A percentile compares a stretch with the other conserved stretches of the same genome.
Evolutionary conservation across 208 protist species (phyloP).

Genomic region (Crithidia expoeki): DNA sequence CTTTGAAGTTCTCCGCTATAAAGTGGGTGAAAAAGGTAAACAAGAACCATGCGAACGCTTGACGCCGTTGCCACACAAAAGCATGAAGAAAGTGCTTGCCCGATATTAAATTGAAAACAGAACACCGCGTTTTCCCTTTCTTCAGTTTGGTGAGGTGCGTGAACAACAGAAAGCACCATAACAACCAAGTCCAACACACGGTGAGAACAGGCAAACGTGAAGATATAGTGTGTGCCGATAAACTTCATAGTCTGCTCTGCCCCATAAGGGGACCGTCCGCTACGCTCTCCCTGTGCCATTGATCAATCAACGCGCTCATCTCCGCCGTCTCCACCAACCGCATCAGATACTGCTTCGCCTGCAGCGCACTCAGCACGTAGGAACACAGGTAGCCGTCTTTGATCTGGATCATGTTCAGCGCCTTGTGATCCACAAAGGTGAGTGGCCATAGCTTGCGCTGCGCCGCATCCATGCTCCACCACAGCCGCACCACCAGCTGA

Average conservation of each 20-base stretch:
- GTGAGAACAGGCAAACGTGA: no score
- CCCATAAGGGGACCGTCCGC: neutral
- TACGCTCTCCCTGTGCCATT: conserved; percentile 21
- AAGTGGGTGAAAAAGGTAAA: no score
- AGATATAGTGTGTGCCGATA: no score
- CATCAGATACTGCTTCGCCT: conserved; percentile 82
- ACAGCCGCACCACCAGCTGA: conserved; percentile 57
- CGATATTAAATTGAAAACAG: no score
- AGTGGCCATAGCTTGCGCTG: conserved; percentile 54
- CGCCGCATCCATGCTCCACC: conserved; percentile 46
- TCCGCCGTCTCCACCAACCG: conserved; percentile 48
- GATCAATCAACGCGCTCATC: conserved; percentile 30
- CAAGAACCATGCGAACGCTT: no score
- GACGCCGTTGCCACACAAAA: no score
- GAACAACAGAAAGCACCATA: no score
- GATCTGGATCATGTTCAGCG: conserved; percentile 74
- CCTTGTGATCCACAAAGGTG: conserved; percentile 69
- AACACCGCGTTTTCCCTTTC: no score
- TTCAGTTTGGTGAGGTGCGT: no score
- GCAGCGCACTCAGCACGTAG: conserved; percentile 69
- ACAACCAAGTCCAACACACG: no score
- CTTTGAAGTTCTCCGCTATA: no score
- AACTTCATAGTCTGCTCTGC: conserved; percentile 17
- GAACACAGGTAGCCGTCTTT: conserved; percentile 56
- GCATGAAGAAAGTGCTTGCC: no score